These are phyloP conservation scores for Chondrostereum purpureum DNA, from an alignment of 1,284 basidiomycete genomes.

Conservation along the genomic window DNA sequence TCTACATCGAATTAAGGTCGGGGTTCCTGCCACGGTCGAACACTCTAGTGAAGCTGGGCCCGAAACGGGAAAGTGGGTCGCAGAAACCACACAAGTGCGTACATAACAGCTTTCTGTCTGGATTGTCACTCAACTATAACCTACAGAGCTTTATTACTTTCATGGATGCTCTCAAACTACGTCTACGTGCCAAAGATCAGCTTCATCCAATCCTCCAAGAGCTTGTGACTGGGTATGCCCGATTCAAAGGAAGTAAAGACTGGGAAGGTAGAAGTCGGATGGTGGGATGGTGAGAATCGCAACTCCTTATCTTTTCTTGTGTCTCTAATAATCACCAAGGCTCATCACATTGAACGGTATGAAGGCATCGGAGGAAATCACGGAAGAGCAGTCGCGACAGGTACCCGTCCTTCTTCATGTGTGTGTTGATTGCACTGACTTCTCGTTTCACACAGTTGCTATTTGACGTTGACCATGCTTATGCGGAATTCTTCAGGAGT, in stretches of 20 bases:
- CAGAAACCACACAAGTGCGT: slow-evolving; percentile 88
- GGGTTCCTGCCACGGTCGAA: slow-evolving; percentile 95
- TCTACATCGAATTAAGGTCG: slow-evolving; percentile 82
- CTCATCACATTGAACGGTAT: slow-evolving; percentile 94
- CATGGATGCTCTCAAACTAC: slow-evolving; percentile 94
- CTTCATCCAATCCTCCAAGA: slow-evolving; percentile 93
- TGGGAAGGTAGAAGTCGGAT: slow-evolving; percentile 94
- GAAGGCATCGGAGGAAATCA: slow-evolving; percentile 95
- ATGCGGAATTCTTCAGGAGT: slow-evolving; percentile 92
- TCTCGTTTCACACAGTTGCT: slow-evolving; percentile 56
- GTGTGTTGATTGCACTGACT: too few relatives aligned
- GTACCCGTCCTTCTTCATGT: slow-evolving; percentile 35
- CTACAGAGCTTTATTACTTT: slow-evolving; percentile 92
- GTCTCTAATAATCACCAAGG: slow-evolving; percentile 38
- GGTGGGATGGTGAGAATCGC: slow-evolving; percentile 80
- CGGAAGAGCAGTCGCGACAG: slow-evolving; percentile 93
- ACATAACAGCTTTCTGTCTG: too few relatives aligned
- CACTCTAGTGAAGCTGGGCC: slow-evolving; percentile 79
- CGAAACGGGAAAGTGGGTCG: slow-evolving; percentile 96
- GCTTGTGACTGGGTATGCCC: slow-evolving; percentile 85
- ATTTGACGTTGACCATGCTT: slow-evolving; percentile 96
- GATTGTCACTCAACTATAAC: too few relatives aligned
- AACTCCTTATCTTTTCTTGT: slow-evolving; percentile 1
- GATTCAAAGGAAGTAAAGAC: slow-evolving; percentile 88
- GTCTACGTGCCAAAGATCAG: slow-evolving; percentile 93